phyloP scores from a whole-genome alignment of 352 stramenopile genomes.

The Achlya hypogyna region DNA sequence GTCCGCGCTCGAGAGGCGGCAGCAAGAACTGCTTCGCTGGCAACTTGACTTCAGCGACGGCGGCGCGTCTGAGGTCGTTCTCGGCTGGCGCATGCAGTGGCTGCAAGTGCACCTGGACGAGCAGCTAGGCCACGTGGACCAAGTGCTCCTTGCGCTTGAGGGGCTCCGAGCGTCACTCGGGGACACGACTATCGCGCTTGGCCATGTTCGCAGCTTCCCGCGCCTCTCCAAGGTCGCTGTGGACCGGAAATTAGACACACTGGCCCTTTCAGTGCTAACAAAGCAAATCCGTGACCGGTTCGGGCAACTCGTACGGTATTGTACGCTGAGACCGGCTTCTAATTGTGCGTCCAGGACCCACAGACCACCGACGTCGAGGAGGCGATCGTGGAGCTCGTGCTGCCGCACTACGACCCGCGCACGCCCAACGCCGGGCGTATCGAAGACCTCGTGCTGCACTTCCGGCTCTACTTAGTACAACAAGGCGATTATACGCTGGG shows the following conservation, averaged over 20 bases:
- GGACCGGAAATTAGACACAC: not conserved
- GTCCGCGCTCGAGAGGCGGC: not conserved
- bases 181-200: not conserved
- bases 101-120: constrained; percentile 13
- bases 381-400: constrained; percentile 4
- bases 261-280: not conserved
- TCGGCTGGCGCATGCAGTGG: constrained; percentile 1
- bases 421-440: not conserved
- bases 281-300: not conserved
- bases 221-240: not conserved
- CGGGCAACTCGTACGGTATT: not conserved
- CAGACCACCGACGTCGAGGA: not conserved
- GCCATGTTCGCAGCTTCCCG: constrained; percentile 7
- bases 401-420: constrained; percentile 16
- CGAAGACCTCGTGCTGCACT: constrained; percentile 5
- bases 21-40: not conserved
- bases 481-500: not conserved
- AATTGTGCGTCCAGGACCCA: not conserved
- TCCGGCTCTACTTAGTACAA: constrained; percentile 10
- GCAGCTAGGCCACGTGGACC: not conserved
- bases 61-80: not conserved
- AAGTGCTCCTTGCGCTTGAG: not conserved
- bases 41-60: not conserved
- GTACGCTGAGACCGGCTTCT: not conserved
- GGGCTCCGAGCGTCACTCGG: not conserved